Evolutionary conservation across 148 eudicot species (phyloP), one percentile per base, ranked within the genome.

Genomic region (Rhododendron henanense): DNA sequence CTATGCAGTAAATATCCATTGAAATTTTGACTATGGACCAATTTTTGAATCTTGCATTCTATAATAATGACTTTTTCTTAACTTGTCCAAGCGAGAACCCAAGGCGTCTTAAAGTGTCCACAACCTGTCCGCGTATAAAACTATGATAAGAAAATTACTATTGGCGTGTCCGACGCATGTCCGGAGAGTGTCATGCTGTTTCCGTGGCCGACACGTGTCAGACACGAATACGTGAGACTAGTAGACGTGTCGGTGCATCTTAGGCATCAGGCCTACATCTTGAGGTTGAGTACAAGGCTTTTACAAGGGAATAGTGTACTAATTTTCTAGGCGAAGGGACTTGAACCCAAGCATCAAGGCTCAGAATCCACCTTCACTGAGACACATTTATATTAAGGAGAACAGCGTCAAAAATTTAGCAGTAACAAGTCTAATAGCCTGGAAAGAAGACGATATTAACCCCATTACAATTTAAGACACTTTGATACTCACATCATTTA

Each of bases 401-500:
- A 35, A 8, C 55, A 21, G 51, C 5, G 9, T 25, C 53, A 13
- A 5, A 28, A 51, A 28, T 31, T 51, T 50, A 50, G 82, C 37
- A 50, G n/a, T 31, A 51, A 14, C n/a, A 14, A 51, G 63, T 16
- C 69, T 25, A 28, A 47, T 59, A 6, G 3, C 31, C 28, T 63
- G 21, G 51, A 48, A 21, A 83, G 16, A 65, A 45, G 18, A 85
- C 5, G 25, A 23, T 28, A 67, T 39, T 23, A 31, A 63, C 35
- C 10, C 1, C 2, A 14, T 14, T 44, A 55, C 7, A 39, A 31
- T 28, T 15, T 3, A 63, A 53, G 39, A 53, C 73, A 63, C 48
- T 85, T 50, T n/a, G 55, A 81, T 39, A 93, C 99, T 96, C 90
- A 95, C 99, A 89, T 96, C 93, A 85, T 87, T 93, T 74, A 95